Conservation (phyloP, 371 early-diverging fungal species). For the Lichtheimia ramosa region DNA sequence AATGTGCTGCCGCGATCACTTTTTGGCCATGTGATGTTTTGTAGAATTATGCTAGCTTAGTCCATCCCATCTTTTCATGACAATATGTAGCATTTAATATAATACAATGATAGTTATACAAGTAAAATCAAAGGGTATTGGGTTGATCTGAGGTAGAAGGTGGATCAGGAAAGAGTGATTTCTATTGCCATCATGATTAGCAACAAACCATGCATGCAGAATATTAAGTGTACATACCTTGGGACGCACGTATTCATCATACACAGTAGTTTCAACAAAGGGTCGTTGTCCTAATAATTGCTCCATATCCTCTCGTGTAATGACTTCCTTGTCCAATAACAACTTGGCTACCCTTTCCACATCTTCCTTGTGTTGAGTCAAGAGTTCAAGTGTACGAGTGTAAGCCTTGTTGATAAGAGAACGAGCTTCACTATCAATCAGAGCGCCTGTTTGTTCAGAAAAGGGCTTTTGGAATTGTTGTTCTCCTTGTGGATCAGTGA, state of each 20-base stretch:
- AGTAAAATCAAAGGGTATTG: too few species aligned
- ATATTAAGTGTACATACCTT: neutral
- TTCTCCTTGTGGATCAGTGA: constrained; percentile 72
- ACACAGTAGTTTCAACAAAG: constrained; percentile 83
- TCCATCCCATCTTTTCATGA: too few species aligned
- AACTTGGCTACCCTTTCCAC: constrained; percentile 93
- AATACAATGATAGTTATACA: too few species aligned
- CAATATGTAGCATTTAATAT: too few species aligned
- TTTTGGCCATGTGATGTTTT: too few species aligned
- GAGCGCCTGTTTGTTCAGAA: constrained; percentile 89
- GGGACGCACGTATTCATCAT: constrained; percentile 12
- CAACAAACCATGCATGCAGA: too few species aligned
- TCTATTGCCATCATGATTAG: too few species aligned
- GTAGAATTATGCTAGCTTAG: too few species aligned
- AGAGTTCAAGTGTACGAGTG: constrained; percentile 74
- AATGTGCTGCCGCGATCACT: too few species aligned
- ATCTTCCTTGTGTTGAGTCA: constrained; percentile 79
- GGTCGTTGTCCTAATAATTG: constrained; percentile 87
- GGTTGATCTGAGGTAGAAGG: too few species aligned
- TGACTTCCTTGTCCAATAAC: constrained; percentile 94
- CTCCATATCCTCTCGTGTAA: constrained; percentile 95
- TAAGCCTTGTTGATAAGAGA: constrained; percentile 80
- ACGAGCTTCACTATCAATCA: constrained; percentile 95
- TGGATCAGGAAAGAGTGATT: too few species aligned
- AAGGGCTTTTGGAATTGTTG: constrained; percentile 92